phyloP scores from a whole-genome alignment of 1,284 basidiomycete genomes.

The Cutaneotrichosporon spelunceum region DNA sequence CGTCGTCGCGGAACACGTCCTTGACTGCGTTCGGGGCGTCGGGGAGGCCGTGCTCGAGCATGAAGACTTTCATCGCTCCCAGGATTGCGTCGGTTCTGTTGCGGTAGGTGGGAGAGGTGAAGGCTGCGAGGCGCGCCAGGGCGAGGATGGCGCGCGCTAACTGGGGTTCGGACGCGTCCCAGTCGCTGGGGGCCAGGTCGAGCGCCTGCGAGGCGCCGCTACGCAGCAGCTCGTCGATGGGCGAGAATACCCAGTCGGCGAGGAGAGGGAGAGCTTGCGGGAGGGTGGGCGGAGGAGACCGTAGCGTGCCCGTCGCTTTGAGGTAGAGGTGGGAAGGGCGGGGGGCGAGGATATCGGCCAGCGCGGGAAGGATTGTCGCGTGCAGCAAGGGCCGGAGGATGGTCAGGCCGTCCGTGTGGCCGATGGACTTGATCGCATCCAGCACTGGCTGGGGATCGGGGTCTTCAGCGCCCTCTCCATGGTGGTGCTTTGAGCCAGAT shows the following conservation, averaged over 20 bases:
- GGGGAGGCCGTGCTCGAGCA: constrained; percentile 70
- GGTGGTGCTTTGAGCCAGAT: not conserved
- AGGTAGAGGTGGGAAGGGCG: constrained; percentile 47
- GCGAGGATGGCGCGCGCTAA: constrained; percentile 66
- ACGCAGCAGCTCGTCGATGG: constrained; percentile 76
- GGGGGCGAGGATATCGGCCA: constrained; percentile 46
- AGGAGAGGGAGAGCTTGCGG: constrained; percentile 59
- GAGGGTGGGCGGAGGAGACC: constrained; percentile 27
- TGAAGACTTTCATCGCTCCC: constrained; percentile 86
- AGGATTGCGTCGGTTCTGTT: constrained; percentile 55
- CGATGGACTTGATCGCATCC: constrained; percentile 16
- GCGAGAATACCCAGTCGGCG: constrained; percentile 68
- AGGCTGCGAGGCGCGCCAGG: constrained; percentile 49
- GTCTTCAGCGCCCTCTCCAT: constrained; percentile 3
- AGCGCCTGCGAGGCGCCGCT: constrained; percentile 73
- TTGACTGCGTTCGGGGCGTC: constrained; percentile 53
- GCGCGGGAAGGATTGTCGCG: constrained; percentile 45
- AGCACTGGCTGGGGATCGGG: not conserved
- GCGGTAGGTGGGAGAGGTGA: not conserved
- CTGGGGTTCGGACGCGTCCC: constrained; percentile 77
- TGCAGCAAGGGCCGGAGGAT: constrained; percentile 52
- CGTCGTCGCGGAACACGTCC: constrained; percentile 54
- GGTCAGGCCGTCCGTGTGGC: constrained; percentile 41
- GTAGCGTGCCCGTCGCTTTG: constrained; percentile 50
- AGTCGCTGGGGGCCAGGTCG: constrained; percentile 63